Percentiles rank a stretch among this genome's conserved stretches.
phyloP scores from a whole-genome alignment of 177 flowering plant genomes.

The Tripterygium wilfordii region DNA sequence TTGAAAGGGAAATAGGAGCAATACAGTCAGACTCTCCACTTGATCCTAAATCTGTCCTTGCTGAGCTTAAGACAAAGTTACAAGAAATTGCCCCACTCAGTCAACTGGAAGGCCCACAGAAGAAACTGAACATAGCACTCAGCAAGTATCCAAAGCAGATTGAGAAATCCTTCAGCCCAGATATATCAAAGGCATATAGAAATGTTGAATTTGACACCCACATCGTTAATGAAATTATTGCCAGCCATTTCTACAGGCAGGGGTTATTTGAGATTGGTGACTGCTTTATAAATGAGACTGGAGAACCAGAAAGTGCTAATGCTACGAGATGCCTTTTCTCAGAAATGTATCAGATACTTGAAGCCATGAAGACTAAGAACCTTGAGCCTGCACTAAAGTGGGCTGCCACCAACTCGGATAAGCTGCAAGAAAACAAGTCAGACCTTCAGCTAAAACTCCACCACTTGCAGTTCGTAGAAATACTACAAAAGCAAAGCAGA shows the following conservation, averaged over 20 bases:
- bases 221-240: constrained; percentile 61
- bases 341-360: constrained; percentile 61
- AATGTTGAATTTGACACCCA: constrained; percentile 58
- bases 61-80: constrained; percentile 50
- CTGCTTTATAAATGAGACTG: constrained; percentile 51
- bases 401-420: constrained; percentile 23
- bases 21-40: constrained; percentile 26
- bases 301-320: constrained; percentile 34
- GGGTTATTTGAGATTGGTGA: constrained; percentile 79
- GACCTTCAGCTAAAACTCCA: constrained; percentile 62
- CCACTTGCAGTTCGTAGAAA: constrained; percentile 56
- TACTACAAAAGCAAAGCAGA: constrained; percentile 42
- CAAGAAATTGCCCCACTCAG: constrained; percentile 43
- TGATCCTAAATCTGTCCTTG: constrained; percentile 38
- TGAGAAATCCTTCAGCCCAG: constrained; percentile 65
- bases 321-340: constrained; percentile 39
- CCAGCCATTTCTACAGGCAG: constrained; percentile 63
- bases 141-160: constrained; percentile 66
- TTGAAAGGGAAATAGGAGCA: constrained; percentile 40
- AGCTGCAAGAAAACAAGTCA: constrained; percentile 24
- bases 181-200: constrained; percentile 77
- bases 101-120: constrained; percentile 62
- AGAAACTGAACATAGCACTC: constrained; percentile 58
- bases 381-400: constrained; percentile 45
- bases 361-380: constrained; percentile 37